Percentiles rank a stretch among this genome's conserved stretches.
Evolutionary conservation across 2,329 filamentous ascomycete genomes (phyloP).

Genomic region (Cytospora chrysosperma): DNA sequence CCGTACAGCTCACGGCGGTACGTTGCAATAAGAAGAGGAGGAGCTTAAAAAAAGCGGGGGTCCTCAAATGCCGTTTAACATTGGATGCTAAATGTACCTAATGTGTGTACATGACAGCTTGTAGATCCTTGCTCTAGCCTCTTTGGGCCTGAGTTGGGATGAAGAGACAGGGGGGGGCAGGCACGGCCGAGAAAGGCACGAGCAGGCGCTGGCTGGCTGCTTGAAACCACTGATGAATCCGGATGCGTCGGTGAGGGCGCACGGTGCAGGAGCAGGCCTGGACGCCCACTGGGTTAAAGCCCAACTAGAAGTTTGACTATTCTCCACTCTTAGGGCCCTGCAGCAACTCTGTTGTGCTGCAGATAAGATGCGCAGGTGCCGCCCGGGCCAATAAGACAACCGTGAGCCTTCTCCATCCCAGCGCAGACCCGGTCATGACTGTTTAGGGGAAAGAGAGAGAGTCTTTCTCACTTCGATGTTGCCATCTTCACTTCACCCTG

Average conservation of each 20-base stretch:
- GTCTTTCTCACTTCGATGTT: not conserved
- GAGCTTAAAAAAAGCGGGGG: not conserved
- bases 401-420: not conserved
- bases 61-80: not conserved
- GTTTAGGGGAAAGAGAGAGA: too few relatives aligned
- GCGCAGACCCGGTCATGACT: not conserved
- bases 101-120: too few relatives aligned
- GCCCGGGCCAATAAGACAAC: not conserved
- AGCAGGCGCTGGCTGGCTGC: too few relatives aligned
- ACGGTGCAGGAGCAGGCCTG: not conserved
- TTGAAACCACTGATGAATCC: not conserved
- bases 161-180: not conserved
- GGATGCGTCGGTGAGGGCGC: not conserved
- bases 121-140: not conserved
- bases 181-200: too few relatives aligned
- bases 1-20: too few relatives aligned
- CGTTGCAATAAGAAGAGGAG: not conserved
- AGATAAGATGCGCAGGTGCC: not conserved
- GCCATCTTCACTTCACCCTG: not conserved
- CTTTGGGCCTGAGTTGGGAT: not conserved
- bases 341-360: not conserved
- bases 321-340: not conserved
- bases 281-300: not conserved
- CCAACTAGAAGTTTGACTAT: not conserved
- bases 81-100: too few relatives aligned